Evolutionary conservation across 805 yeast genomes (phyloP), one percentile per base, ranked within the genome.

Genomic region (Metschnikowia proteae): DNA sequence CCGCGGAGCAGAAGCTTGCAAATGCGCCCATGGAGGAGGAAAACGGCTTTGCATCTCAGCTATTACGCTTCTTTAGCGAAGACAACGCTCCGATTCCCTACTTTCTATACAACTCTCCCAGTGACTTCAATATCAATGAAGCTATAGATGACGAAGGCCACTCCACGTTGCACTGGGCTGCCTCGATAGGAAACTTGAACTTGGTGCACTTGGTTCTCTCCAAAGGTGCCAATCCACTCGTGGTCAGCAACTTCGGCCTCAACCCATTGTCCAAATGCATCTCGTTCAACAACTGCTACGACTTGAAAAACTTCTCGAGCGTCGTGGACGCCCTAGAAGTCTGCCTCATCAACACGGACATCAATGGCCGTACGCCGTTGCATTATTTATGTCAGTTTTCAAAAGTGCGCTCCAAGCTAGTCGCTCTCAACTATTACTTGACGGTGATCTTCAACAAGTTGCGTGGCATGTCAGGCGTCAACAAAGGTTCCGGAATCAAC

Each of bases 91-190:
- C 66, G 3, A 73, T 86, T 27, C 96, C 96, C 0, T 80, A 77
- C 25, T 82, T 86, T 59, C 69, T 88, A 11, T 69, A 77, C 34
- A 75, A 81, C 55, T 84, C 88, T 0, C 83, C 86, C 2, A 73
- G 76, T 25, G 84, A 79, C 46, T 83, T 86, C 58, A 81, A 86
- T 55, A 77, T 87, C 52, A 70, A 83, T 62, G 88, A 86, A 46
- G 83, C 89, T 3, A 88, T 94, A 26, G 99, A 94, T 63, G 91
- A 88, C 50, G 97, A 94, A 61, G 95, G 96, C 1, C 95, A 94
- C 62, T 87, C 97, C 0, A 86, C 96, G 1, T 82, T 94, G 57
- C 99, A 94, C 67, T 94, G 98, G 97, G 96, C 98, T 0, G 89
- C 97, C 51, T 86, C 98, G 0, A 89, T 94, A 80, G 99, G 98